Conservation (phyloP, 208 protist genomes). For the Wallacemonas sp. region DNA sequence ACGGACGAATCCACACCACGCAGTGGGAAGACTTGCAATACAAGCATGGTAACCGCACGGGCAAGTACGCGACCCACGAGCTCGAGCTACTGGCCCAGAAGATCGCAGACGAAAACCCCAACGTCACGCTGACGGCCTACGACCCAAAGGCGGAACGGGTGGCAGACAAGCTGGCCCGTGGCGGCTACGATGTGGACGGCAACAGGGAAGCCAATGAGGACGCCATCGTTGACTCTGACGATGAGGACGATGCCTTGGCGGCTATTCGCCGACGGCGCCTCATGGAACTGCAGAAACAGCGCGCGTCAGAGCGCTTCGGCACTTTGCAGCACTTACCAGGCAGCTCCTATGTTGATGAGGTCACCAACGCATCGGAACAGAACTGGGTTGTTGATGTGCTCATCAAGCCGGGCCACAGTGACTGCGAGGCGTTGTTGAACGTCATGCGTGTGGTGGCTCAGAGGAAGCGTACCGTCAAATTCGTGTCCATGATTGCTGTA, state of each 20-base stretch:
- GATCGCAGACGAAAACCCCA: constrained; percentile 65
- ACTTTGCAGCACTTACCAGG: constrained; percentile 64
- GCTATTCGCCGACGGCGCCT: constrained; percentile 55
- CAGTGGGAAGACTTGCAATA: constrained; percentile 94
- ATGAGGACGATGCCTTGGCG: constrained; percentile 77
- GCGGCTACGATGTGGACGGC: constrained; percentile 40
- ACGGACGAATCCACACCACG: constrained; percentile 81
- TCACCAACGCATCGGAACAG: constrained; percentile 70
- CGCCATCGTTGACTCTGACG: constrained; percentile 37
- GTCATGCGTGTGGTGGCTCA: constrained; percentile 72
- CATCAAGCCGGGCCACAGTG: constrained; percentile 59
- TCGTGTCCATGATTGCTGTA: constrained; percentile 80
- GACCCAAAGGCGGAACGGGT: constrained; percentile 68
- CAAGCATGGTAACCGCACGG: constrained; percentile 84
- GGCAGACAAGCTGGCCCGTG: constrained; percentile 62
- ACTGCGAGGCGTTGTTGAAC: constrained; percentile 77
- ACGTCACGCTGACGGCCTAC: constrained; percentile 69
- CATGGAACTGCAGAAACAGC: constrained; percentile 55
- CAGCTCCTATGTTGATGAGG: constrained; percentile 72
- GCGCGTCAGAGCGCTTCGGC: constrained; percentile 61
- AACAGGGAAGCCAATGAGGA: constrained; percentile 10
- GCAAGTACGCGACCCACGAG: constrained; percentile 83
- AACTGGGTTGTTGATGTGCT: constrained; percentile 75
- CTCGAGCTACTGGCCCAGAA: constrained; percentile 79
- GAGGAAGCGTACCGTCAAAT: constrained; percentile 66